These are phyloP conservation scores for Acacia acuminata DNA, from an alignment of 306 rosid species.

Conservation along the genomic window DNA sequence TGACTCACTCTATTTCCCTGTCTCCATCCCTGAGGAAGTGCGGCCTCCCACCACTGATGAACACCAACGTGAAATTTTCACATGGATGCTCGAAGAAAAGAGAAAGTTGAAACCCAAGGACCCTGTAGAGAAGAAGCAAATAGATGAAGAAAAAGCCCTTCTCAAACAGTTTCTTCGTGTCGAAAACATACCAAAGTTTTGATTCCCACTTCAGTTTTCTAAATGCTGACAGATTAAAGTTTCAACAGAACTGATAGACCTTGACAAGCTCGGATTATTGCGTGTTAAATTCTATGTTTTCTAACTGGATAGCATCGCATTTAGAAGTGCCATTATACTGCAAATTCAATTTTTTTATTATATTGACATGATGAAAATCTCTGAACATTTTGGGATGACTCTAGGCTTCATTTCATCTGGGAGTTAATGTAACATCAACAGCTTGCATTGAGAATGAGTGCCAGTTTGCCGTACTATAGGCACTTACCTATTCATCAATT, in stretches of 20 bases:
- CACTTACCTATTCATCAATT: slow-evolving; percentile 16
- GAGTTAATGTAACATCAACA: slow-evolving; percentile 15
- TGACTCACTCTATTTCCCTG: slow-evolving; percentile 32
- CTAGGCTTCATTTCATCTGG: background rate
- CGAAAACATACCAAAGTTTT: slow-evolving; percentile 49
- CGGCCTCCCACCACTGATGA: slow-evolving; percentile 51
- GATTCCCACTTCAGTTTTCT: slow-evolving; percentile 25
- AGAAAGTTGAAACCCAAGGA: slow-evolving; percentile 53
- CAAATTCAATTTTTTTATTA: background rate
- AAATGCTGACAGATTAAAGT: slow-evolving; percentile 26
- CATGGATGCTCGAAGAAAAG: slow-evolving; percentile 69
- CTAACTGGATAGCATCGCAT: slow-evolving; percentile 21
- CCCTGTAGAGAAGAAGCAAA: slow-evolving; percentile 54
- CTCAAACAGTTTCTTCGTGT: slow-evolving; percentile 57
- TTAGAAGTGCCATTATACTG: background rate
- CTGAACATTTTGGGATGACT: slow-evolving; percentile 4
- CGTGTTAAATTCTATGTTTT: slow-evolving; percentile 25
- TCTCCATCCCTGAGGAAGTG: slow-evolving; percentile 28
- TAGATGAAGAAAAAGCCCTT: slow-evolving; percentile 58
- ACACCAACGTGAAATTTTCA: slow-evolving; percentile 52
- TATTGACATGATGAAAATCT: background rate
- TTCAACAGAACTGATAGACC: slow-evolving; percentile 23
- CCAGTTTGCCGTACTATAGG: background rate
- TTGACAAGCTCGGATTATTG: slow-evolving; percentile 8
- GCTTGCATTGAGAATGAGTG: slow-evolving; percentile 16